Base-by-base conservation (phyloP, 106 monocot genomes). In the Acorus calamus region DNA sequence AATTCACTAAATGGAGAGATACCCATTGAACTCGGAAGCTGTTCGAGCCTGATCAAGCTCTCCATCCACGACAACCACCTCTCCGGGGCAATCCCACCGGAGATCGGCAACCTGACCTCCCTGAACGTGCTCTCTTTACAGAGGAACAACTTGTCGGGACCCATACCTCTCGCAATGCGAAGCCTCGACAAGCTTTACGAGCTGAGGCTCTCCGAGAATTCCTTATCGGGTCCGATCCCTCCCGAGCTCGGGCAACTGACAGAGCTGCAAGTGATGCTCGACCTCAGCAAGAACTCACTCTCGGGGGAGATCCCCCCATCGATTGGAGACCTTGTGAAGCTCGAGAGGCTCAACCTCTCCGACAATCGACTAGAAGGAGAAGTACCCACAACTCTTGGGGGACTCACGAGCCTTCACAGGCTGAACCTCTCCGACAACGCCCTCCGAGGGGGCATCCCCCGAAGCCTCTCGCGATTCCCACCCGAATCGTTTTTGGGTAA, bases 261-360 rank as follows among this genome's bases (percentile, higher is more conserved):
- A 44, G 94, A 94, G 71, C 75, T 94, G 44, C 94, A 94, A 62
- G 80, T 80, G 55, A 76, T 89, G 47, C 67, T 94, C 6, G 89
- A 94, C 56, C 51, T 94, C 74, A 94, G 94, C 60, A 56, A 60
- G 3, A 94, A 94, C 74, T 54, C 69, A 3, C 64, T 94, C 12
- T 80, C 86, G 7, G 94, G 94, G 11, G 76, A 66, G 42, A 87
- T 94, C 53, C 94, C 94, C 10, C 52, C 71, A 2, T 66, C 87
- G 28, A 73, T 94, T 7, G 89, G 82, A 3, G 61, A 77, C 50
- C 89, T 94, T 12, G 46, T 87, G 53, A 94, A 94, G 69, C 45
- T 94, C 42, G 94, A 94, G 70, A 82, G 84, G 28, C 71, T 94
- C 0, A 73, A 94, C 65, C 82, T 94, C 13, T 89, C 94, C 42